Base-by-base conservation (phyloP, 2,329 filamentous ascomycete species). In the Pyricularia grisea region DNA sequence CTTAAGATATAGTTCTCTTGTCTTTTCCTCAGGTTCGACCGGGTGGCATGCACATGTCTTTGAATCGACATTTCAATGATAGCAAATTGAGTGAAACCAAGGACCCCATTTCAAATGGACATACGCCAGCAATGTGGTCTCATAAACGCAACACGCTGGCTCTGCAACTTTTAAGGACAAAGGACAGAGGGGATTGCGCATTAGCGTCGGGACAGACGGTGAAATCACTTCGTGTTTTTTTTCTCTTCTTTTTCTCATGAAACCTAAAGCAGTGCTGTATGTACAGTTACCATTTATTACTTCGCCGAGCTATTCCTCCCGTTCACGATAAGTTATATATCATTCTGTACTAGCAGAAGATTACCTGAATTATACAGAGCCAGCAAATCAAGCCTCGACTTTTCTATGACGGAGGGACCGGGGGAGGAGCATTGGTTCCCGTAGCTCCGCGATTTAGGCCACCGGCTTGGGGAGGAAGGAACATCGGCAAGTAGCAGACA, bases 401-500 rank as follows among this genome's bases (percentile, higher is more conserved):
- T 11, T 7, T n/a, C 55, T 71, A 73, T 67, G 71, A 67, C 25
- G 68, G 69, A 55, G 76, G 74, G 0, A 73, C 72, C 10, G 77
- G 76, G 6, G 77, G 69, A 4, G 76, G 70, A 4, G 75, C 75
- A 55, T 73, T 74, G 20, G 76, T 76, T 23, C 73, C 74, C 14
- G 75, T 74, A 12, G 74, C 75, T 5, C 67, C 68, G 30, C 69
- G 66, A 63, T 73, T 73, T 31, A 68, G 63, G 58, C 74, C 73
- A 27, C 58, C 58, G 2, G 75, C 70, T 4, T 72, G 72, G 0
- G 73, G 74, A 23, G 78, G 78, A 25, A 79, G 73, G 70, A 79
- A 78, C 68, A 79, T 70, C 2, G 78, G 78, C 2, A 79, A 74
- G 69, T 79, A 79, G 23, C 77, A 79, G 36, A 79, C 76, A 42